Percentiles rank a stretch among this genome's conserved stretches.
phyloP scores from a whole-genome alignment of 208 protist species.

The Leishmania lainsoni region DNA sequence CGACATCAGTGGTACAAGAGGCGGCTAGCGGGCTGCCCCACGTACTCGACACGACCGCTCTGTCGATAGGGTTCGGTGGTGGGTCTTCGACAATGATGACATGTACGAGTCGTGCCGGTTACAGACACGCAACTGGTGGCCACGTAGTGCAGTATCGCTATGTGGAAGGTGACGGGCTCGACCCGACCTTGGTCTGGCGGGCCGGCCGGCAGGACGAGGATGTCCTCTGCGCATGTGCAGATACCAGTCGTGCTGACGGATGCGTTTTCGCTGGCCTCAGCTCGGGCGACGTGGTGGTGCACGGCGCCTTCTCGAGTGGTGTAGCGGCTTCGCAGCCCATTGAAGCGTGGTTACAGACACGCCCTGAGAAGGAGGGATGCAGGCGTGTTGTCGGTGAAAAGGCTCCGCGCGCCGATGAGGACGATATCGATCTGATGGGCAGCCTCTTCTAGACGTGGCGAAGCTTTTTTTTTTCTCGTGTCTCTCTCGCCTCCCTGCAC shows the following conservation, averaged over 20 bases:
- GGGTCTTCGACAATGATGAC: constrained; percentile 37
- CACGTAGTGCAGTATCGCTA: constrained; percentile 63
- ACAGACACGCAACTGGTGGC: constrained; percentile 44
- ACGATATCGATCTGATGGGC: constrained; percentile 25
- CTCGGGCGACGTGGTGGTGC: constrained; percentile 63
- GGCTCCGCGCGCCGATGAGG: constrained; percentile 31
- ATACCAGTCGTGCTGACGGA: constrained; percentile 32
- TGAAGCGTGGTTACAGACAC: constrained; percentile 49
- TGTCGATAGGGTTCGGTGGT: constrained; percentile 23
- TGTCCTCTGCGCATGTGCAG: constrained; percentile 56
- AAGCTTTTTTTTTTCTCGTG: neutral
- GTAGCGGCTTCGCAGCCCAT: constrained; percentile 3
- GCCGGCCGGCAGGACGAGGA: constrained; percentile 55
- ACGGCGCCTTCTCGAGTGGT: constrained; percentile 8
- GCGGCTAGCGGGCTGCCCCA: constrained; percentile 30
- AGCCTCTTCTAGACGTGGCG: constrained; percentile 17
- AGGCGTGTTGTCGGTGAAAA: constrained; percentile 39
- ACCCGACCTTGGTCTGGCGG: constrained; percentile 33
- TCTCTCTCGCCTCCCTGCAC: neutral
- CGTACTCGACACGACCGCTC: constrained; percentile 48
- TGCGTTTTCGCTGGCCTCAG: constrained; percentile 65
- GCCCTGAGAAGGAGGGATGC: constrained; percentile 24
- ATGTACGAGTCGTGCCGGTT: constrained; percentile 64
- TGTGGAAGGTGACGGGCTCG: constrained; percentile 2
- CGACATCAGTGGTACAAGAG: constrained; percentile 6